phyloP scores from a whole-genome alignment of 306 rosid genomes.

The Dalbergia cultrata region DNA sequence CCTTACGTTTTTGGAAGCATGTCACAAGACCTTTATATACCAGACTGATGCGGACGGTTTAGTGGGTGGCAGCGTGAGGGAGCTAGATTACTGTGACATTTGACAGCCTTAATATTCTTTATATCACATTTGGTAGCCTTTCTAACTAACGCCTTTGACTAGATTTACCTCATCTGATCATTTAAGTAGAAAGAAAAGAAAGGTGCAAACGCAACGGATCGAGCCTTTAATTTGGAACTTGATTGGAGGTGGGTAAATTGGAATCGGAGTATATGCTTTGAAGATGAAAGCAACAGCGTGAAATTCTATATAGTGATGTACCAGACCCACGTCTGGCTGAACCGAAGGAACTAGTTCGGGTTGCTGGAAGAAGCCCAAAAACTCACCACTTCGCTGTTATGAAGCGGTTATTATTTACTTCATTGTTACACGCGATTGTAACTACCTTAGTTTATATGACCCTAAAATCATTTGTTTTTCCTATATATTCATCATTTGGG shows the following conservation, averaged over 20 bases:
- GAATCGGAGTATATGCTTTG: background rate
- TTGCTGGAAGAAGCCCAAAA: too few relatives aligned
- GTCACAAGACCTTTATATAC: constrained; percentile 45
- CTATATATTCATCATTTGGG: too few relatives aligned
- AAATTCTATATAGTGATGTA: background rate
- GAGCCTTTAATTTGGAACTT: background rate
- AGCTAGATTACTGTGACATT: constrained; percentile 47
- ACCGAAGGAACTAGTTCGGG: background rate
- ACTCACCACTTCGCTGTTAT: too few relatives aligned
- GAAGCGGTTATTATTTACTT: too few relatives aligned
- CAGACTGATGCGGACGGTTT: constrained; percentile 38
- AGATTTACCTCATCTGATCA: background rate
- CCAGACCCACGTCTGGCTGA: background rate
- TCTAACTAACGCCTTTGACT: constrained; percentile 54
- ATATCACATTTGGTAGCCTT: constrained; percentile 25
- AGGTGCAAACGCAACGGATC: background rate
- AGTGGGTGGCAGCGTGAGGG: constrained; percentile 54
- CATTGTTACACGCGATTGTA: too few relatives aligned
- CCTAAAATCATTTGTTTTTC: too few relatives aligned
- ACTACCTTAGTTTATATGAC: too few relatives aligned
- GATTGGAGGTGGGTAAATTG: background rate
- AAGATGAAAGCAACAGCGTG: background rate
- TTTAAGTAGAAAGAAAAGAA: background rate
- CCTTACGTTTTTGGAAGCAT: constrained; percentile 61
- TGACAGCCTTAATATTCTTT: constrained; percentile 49